Conservation (phyloP, 805 yeast genomes). For the Myxozyma monticola region DNA sequence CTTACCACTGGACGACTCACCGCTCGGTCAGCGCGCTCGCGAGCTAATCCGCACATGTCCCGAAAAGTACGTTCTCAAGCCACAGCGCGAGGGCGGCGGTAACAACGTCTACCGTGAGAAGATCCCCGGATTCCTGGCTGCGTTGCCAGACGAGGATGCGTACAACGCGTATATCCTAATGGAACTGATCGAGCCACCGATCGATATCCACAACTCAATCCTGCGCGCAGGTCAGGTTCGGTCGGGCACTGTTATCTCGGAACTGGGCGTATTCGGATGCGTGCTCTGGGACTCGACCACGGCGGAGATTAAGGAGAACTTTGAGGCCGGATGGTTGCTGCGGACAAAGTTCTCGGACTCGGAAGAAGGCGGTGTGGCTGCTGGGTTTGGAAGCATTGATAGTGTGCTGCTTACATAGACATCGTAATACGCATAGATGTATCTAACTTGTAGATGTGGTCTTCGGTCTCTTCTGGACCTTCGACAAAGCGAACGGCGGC, state of each 20-base stretch:
- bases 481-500: no score
- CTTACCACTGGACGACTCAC: conserved; percentile 73
- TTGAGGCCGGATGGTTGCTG: conserved; percentile 77
- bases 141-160: conserved; percentile 56
- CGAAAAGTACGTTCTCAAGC: conserved; percentile 79
- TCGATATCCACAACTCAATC: conserved; percentile 61
- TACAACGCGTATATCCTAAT: conserved; percentile 92
- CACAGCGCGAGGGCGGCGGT: conserved; percentile 99
- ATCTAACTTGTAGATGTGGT: no score
- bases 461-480: no score
- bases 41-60: conserved; percentile 43
- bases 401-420: conserved; percentile 57
- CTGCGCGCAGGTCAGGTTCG: conserved; percentile 63
- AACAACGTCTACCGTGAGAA: conserved; percentile 86
- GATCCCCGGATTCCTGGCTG: conserved; percentile 69
- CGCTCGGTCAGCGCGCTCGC: conserved; percentile 28
- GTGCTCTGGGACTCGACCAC: conserved; percentile 66
- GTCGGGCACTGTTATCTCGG: conserved; percentile 80
- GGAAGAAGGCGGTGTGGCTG: conserved; percentile 98
- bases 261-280: conserved; percentile 88
- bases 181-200: conserved; percentile 85
- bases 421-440: neutral
- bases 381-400: conserved; percentile 97
- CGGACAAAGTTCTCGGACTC: conserved; percentile 85
- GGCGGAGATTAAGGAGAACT: conserved; percentile 58